Evolutionary conservation across 441 rosid genomes (phyloP), one percentile per base, ranked within the genome.

Genomic region (Gossypium laxum): DNA sequence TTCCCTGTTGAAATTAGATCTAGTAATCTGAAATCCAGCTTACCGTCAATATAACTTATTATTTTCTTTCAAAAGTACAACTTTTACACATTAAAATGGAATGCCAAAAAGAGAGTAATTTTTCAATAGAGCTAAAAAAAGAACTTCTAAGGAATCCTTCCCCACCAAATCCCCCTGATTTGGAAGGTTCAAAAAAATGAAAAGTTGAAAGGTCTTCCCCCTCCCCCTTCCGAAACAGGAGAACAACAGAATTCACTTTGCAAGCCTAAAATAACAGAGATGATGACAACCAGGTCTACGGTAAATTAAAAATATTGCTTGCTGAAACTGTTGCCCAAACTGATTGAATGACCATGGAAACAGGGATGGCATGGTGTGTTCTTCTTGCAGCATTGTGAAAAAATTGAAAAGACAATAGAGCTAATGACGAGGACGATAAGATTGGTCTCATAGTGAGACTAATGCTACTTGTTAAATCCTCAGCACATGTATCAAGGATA

Each of bases 221-320:
- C 52, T 19, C 11, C 52, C 3, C 70, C 43, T 48, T 26, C 8
- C 4, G 48, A 67, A 17, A 50, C 17, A 51, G 60, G 17, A 17
- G 43, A 22, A 26, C 47, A 11, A 30, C 3, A 67, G 47, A 67
- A 67, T 8, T 26, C 43, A 67, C 14, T 26, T 67, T 51, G 58
- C 47, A 51, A 30, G 26, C 60, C 7, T 67, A 2, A 30, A 51
- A 47, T 14, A 12, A 10, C 18, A 32, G 8, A 18, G 70, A 47
- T 8, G 1, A 41, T 21, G 54, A 62, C 55, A 45, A 4, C 34
- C 26, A 64, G 47, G n/a, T 43, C 19, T 2, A n/a, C 11, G 28
- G 43, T 24, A 65, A 45, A 65, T 65, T 45, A 66, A 48, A 48
- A 50, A 66, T 14, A 14, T 24, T 47, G 70, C 43, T 66, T 26